phyloP scores from a whole-genome alignment of 2,329 filamentous ascomycete species.

The Neofusicoccum parvum region DNA sequence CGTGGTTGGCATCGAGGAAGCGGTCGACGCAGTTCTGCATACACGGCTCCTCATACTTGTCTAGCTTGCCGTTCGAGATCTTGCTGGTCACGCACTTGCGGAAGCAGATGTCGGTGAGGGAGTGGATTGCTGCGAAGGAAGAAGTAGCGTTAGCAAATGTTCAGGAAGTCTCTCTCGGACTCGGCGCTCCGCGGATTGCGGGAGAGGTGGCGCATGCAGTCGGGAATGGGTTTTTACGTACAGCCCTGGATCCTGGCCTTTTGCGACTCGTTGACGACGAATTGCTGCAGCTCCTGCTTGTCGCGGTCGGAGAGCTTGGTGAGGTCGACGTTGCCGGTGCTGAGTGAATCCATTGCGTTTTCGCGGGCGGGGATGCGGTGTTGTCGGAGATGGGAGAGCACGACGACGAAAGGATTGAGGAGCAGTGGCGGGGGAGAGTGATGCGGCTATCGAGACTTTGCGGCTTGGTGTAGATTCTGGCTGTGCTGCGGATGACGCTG shows the following conservation, averaged over 20 bases:
- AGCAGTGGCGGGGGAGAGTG: neutral
- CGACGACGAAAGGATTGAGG: neutral
- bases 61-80: constrained; percentile 72
- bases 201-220: neutral
- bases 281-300: constrained; percentile 84
- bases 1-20: constrained; percentile 84
- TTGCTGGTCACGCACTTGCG: constrained; percentile 80
- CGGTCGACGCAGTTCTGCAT: constrained; percentile 91
- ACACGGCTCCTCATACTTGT: constrained; percentile 78
- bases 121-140: constrained; percentile 58
- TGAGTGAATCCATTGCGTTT: constrained; percentile 9
- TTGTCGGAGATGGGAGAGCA: neutral
- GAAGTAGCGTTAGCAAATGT: constrained; percentile 25
- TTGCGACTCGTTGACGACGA: constrained; percentile 81
- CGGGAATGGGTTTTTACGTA: constrained; percentile 24
- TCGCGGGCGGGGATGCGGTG: neutral
- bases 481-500: constrained; percentile 7
- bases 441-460: neutral
- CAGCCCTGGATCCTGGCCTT: constrained; percentile 69
- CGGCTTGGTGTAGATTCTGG: neutral
- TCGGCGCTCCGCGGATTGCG: neutral
- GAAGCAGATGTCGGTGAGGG: constrained; percentile 81
- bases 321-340: constrained; percentile 53
- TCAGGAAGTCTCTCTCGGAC: constrained; percentile 25
- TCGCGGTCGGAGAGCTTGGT: constrained; percentile 77